These are phyloP conservation scores for Combretum micranthum DNA, from an alignment of 345 rosid genomes.

Conservation along the genomic window DNA sequence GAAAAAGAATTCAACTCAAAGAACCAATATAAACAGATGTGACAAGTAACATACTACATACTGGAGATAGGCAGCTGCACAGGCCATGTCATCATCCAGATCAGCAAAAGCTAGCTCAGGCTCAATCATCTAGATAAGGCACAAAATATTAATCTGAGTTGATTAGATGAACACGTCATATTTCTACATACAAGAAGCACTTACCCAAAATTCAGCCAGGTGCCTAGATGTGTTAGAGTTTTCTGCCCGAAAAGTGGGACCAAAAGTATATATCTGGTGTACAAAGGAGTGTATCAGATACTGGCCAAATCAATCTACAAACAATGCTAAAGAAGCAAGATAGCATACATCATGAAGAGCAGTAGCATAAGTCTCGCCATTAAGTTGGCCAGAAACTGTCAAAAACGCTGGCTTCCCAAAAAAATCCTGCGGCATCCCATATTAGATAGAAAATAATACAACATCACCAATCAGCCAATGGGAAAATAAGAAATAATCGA, in stretches of 20 bases:
- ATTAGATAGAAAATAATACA: too few species aligned
- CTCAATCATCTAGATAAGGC: conserved; percentile 76
- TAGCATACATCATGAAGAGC: conserved; percentile 85
- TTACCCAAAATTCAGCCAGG: conserved; percentile 96
- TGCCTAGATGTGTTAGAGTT: conserved; percentile 94
- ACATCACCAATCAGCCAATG: too few species aligned
- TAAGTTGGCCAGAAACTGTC: conserved; percentile 97
- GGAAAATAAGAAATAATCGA: too few species aligned
- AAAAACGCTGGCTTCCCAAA: conserved; percentile 96
- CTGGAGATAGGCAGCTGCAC: conserved; percentile 99
- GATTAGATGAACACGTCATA: too few species aligned
- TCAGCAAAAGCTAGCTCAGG: conserved; percentile 99
- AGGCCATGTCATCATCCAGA: conserved; percentile 95
- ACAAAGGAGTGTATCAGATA: conserved; percentile 2
- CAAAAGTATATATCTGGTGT: conserved; percentile 82
- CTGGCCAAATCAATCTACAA: not conserved
- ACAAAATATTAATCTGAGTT: not conserved
- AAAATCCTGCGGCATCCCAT: conserved; percentile 53
- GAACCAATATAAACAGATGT: conserved; percentile 23
- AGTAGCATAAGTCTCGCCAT: conserved; percentile 94
- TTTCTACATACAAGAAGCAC: conserved; percentile 7
- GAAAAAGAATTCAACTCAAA: not conserved
- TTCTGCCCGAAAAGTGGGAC: conserved; percentile 98
- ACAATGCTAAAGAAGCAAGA: conserved; percentile 9
- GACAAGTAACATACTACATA: conserved; percentile 91